These are phyloP conservation scores for Rhynchospora tenuis DNA, from an alignment of 176 grass and related monocot genomes.

Conservation along the genomic window DNA sequence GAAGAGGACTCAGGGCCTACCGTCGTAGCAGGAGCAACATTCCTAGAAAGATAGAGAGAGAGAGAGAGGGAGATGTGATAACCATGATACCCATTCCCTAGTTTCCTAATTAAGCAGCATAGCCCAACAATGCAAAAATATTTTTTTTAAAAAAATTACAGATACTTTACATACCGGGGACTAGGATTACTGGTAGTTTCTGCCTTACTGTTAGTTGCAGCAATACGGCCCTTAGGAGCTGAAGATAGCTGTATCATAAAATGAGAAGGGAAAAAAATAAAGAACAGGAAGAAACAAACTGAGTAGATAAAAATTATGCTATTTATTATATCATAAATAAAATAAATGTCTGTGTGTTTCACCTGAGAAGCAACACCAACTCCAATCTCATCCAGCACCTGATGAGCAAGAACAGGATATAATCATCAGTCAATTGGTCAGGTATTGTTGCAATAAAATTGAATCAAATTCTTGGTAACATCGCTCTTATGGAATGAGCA, in stretches of 20 bases:
- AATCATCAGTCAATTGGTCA: not conserved
- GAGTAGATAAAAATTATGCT: constrained; percentile 6
- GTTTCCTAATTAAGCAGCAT: not conserved
- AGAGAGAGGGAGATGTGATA: not conserved
- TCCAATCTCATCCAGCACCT: constrained; percentile 97
- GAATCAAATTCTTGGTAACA: not conserved
- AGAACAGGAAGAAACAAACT: not conserved
- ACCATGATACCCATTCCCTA: not conserved
- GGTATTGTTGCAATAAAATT: not conserved
- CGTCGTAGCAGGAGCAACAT: constrained; percentile 27
- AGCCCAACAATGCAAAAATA: not conserved
- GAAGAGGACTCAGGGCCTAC: constrained; percentile 37
- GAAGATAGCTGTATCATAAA: constrained; percentile 69
- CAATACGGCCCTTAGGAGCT: constrained; percentile 82
- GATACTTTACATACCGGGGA: constrained; percentile 47
- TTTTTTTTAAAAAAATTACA: not conserved
- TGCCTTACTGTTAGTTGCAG: constrained; percentile 48
- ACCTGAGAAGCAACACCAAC: constrained; percentile 98
- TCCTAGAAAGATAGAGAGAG: not conserved
- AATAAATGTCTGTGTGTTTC: not conserved
- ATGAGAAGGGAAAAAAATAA: not conserved
- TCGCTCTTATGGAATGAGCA: not conserved
- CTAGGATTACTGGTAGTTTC: constrained; percentile 37
- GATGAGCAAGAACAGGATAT: not conserved
- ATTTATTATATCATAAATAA: not conserved